Base-by-base conservation (phyloP, 257 asterid genomes). In the Nicotiana otophora region DNA sequence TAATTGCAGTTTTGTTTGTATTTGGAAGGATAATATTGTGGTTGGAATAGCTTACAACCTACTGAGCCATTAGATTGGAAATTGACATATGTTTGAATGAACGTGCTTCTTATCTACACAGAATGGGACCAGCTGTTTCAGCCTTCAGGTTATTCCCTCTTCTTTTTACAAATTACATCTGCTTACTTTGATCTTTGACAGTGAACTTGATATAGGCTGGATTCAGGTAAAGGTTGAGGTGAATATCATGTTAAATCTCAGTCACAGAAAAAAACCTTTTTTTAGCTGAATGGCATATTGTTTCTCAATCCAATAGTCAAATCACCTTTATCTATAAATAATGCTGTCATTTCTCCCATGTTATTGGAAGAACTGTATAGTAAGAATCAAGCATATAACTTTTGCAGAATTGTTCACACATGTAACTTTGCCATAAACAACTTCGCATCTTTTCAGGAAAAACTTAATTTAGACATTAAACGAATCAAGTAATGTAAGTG, bases 1-100 rank as follows among this genome's bases (percentile, higher is more conserved):
- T 30, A 67, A 60, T 36, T 84, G 60, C 53, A 84, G 28, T 63
- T 75, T 75, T 75, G 80, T 75, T 75, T 55, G 64, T 76, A 75
- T 87, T 89, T 70, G 92, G 88, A 82, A 78, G 85, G 63, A 89
- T 85, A 83, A 48, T 64, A 78, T 6, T 89, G 96, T 86, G 96
- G 96, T 54, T 82, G 9, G 15, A 42, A 67, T 65, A 74, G 85
- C 66, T 62, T 16, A 51, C 60, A 85, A 55, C 55, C 54, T 12
- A 51, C 17, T 23, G 9, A 36, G 12, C n/a, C 2, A 39, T 28
- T 60, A 82, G 75, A 14, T 83, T 77, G 70, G 84, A 82, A 85
- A 83, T 82, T 64, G 91, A 86, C 89, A 87, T 36, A 61, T 81
- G n/a, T 26, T 42, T 8, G 58, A 61, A 10, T 66, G 81, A 81